A percentile compares a stretch with the other conserved stretches of the same genome.
These are phyloP conservation scores for Macrophomina phaseolina DNA, from an alignment of 2,329 filamentous ascomycete genomes.

Conservation along the genomic window DNA sequence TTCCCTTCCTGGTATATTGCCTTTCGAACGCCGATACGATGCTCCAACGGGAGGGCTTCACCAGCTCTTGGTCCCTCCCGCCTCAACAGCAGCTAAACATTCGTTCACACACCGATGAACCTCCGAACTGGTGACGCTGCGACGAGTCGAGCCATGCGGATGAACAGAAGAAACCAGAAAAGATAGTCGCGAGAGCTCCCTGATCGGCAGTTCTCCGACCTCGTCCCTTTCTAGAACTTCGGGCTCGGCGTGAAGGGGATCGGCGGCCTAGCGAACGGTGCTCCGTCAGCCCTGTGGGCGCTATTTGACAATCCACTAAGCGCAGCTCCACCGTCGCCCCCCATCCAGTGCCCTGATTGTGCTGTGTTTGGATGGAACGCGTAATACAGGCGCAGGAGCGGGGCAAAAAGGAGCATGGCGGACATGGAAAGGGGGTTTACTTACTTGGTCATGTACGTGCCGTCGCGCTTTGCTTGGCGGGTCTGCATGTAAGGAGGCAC, in stretches of 20 bases:
- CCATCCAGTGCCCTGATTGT: constrained; percentile 37
- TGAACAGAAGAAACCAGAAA: neutral
- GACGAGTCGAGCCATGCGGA: neutral
- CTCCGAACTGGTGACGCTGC: neutral
- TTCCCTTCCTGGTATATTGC: constrained; percentile 14
- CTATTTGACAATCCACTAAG: neutral
- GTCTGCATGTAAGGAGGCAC: constrained; percentile 47
- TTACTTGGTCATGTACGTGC: constrained; percentile 45
- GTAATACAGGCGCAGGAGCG: neutral
- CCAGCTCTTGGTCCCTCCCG: constrained; percentile 21
- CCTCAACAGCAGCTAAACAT: neutral
- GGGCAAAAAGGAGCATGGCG: neutral
- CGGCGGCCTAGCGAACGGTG: constrained; percentile 23
- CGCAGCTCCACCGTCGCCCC: constrained; percentile 30
- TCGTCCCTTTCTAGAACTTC: constrained; percentile 26
- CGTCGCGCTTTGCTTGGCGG: constrained; percentile 44
- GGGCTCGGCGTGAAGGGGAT: constrained; percentile 29
- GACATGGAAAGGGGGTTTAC: constrained; percentile 25
- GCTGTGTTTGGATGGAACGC: neutral
- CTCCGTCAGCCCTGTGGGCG: constrained; percentile 16
- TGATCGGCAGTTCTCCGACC: neutral
- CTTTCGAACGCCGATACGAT: constrained; percentile 6
- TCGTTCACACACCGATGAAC: neutral
- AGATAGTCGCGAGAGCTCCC: constrained; percentile 1
- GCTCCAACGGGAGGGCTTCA: constrained; percentile 16